These are phyloP conservation scores for Trichoderma citrinoviride DNA, from an alignment of 2,329 filamentous ascomycete species.

Conservation along the genomic window DNA sequence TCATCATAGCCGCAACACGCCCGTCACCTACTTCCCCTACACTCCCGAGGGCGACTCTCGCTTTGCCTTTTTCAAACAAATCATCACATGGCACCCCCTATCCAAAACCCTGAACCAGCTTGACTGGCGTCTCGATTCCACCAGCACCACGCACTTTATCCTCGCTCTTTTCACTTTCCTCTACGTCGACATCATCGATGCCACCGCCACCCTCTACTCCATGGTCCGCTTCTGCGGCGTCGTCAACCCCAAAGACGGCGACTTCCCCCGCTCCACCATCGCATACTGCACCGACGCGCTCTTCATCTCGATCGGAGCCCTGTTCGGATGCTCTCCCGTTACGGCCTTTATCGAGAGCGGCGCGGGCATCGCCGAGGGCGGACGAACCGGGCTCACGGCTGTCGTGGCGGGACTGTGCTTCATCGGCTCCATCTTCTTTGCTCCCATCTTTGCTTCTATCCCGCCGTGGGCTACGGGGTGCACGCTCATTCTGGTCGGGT, in stretches of 20 bases:
- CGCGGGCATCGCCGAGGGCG: slow-evolving; percentile 72
- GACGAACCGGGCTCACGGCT: slow-evolving; percentile 69
- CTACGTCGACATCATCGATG: slow-evolving; percentile 77
- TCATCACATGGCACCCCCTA: slow-evolving; percentile 71
- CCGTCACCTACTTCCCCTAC: slow-evolving; percentile 71
- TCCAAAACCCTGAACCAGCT: slow-evolving; percentile 59
- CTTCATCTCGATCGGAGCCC: slow-evolving; percentile 67
- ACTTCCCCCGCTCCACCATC: slow-evolving; percentile 81
- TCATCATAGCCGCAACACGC: slow-evolving; percentile 55
- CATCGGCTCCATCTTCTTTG: slow-evolving; percentile 69
- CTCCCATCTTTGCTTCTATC: slow-evolving; percentile 72
- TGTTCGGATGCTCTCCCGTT: slow-evolving; percentile 68
- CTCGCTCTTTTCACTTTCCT: slow-evolving; percentile 74
- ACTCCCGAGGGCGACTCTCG: slow-evolving; percentile 60
- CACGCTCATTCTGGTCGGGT: slow-evolving; percentile 70
- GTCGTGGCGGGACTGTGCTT: slow-evolving; percentile 69
- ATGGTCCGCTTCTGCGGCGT: slow-evolving; percentile 73
- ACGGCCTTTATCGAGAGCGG: slow-evolving; percentile 75
- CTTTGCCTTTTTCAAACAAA: slow-evolving; percentile 70
- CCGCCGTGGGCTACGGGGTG: slow-evolving; percentile 76
- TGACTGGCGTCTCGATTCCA: slow-evolving; percentile 60
- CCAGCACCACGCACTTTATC: slow-evolving; percentile 60
- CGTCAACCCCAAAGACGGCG: slow-evolving; percentile 64
- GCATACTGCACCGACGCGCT: slow-evolving; percentile 73
- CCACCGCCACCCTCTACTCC: slow-evolving; percentile 74